Evolutionary conservation across 768 basidiomycete species (phyloP).

Genomic region (Vishniacozyma victoriae): DNA sequence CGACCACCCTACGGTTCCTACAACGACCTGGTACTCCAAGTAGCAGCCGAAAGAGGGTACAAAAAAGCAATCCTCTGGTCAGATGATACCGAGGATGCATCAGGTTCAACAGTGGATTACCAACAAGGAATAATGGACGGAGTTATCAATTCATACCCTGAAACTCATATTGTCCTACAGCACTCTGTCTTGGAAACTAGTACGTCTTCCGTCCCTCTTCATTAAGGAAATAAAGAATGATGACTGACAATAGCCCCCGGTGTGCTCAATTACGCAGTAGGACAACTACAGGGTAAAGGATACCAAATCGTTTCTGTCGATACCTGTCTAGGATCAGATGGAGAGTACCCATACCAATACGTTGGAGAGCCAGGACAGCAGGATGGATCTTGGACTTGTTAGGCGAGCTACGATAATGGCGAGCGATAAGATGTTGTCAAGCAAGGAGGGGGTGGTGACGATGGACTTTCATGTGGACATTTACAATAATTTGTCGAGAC

Average conservation of each 20-base stretch:
- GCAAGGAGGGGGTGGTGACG: too few species aligned
- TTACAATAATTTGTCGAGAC: too few species aligned
- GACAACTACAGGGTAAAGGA: constrained; percentile 18
- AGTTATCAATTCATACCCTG: constrained; percentile 20
- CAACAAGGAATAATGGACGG: constrained; percentile 26
- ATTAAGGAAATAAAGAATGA: neutral
- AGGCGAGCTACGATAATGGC: constrained; percentile 8
- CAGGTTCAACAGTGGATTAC: constrained; percentile 20
- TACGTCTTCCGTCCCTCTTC: constrained; percentile 6
- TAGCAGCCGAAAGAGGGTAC: constrained; percentile 41
- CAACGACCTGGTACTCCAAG: constrained; percentile 41
- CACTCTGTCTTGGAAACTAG: constrained; percentile 28
- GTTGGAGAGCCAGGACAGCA: constrained; percentile 34
- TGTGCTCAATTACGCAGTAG: constrained; percentile 34
- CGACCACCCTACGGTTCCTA: constrained; percentile 43
- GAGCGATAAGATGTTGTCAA: too few species aligned
- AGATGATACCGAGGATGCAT: constrained; percentile 38
- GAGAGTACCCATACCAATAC: constrained; percentile 44
- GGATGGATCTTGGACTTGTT: constrained; percentile 40
- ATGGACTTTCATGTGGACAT: too few species aligned
- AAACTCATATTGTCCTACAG: constrained; percentile 31
- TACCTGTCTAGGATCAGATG: constrained; percentile 38
- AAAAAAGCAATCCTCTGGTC: constrained; percentile 44
- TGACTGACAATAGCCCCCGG: constrained; percentile 19
- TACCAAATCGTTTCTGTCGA: constrained; percentile 45